Percentiles rank a stretch among this genome's conserved stretches.
These are phyloP conservation scores for Cladophialophora chaetospira DNA, from an alignment of 2,329 filamentous ascomycete genomes.

Conservation along the genomic window DNA sequence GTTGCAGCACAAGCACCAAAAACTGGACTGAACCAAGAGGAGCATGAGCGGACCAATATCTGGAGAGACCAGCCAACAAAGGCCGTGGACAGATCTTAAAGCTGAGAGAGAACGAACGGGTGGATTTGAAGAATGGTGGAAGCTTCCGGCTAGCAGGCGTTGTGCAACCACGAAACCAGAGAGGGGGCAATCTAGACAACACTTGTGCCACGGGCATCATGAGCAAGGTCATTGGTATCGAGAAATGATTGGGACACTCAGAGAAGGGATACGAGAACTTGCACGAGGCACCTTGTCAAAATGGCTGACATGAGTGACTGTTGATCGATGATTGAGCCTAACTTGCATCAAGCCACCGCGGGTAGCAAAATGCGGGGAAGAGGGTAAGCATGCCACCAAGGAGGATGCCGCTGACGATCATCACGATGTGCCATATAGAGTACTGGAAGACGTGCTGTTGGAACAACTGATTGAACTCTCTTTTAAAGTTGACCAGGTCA, in stretches of 20 bases:
- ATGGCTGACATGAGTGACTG: background rate
- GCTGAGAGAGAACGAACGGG: background rate
- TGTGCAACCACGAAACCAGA: background rate
- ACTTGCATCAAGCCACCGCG: conserved; percentile 13
- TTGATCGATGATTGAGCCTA: conserved; percentile 3
- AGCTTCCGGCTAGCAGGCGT: background rate
- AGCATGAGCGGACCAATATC: background rate
- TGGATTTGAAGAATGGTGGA: background rate
- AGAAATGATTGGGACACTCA: too few relatives aligned
- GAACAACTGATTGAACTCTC: background rate
- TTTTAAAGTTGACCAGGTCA: background rate
- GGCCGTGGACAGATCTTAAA: background rate
- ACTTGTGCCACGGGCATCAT: too few relatives aligned
- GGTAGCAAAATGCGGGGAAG: conserved; percentile 13
- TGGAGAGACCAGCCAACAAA: background rate
- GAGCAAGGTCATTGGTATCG: too few relatives aligned
- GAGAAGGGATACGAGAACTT: too few relatives aligned
- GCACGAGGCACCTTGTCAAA: background rate
- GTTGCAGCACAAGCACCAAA: background rate
- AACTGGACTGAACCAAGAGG: background rate
- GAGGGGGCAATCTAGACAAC: background rate
- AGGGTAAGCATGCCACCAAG: background rate
- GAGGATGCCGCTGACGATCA: background rate
- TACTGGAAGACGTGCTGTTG: too few relatives aligned
- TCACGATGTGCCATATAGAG: background rate